Conservation (phyloP, 1,139 yeast genomes). For the Candida labiduridarum region DNA sequence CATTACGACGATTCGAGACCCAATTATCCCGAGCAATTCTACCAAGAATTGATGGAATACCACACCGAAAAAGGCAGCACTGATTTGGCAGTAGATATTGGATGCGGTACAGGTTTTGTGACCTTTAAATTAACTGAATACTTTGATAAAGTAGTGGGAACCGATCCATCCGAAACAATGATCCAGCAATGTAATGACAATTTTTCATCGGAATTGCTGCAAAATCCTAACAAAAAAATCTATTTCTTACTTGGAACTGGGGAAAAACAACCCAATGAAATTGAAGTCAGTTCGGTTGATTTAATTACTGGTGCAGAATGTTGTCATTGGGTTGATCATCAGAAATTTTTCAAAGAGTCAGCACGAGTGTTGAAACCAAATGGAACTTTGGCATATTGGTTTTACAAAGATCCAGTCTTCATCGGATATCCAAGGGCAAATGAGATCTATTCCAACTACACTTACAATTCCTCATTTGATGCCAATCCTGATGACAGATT, state of each 20-base stretch:
- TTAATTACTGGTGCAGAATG: conserved; percentile 77
- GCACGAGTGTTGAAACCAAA: conserved; percentile 51
- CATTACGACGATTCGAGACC: conserved; percentile 44
- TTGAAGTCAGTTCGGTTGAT: conserved; percentile 46
- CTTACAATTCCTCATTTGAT: conserved; percentile 36
- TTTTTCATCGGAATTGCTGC: conserved; percentile 1
- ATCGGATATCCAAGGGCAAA: conserved; percentile 44
- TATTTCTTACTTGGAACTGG: conserved; percentile 36
- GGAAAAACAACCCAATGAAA: conserved; percentile 24
- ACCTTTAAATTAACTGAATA: conserved; percentile 54
- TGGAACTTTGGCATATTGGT: conserved; percentile 78
- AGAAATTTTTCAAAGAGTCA: conserved; percentile 52
- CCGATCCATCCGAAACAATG: conserved; percentile 72
- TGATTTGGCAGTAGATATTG: conserved; percentile 61
- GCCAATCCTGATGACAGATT: conserved; percentile 27
- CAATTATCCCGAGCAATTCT: conserved; percentile 37
- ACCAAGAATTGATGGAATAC: conserved; percentile 30
- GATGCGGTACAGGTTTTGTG: conserved; percentile 87
- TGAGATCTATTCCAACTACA: conserved; percentile 37
- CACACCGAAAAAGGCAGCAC: conserved; percentile 24
- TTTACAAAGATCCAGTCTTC: conserved; percentile 71
- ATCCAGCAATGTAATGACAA: conserved; percentile 44
- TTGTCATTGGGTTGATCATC: conserved; percentile 74
- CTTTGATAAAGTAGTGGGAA: conserved; percentile 57
- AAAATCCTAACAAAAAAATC: conserved; percentile 18